Evolutionary conservation across 2,329 filamentous ascomycete species (phyloP).

Genomic region (Xenosphaeropsis pyriputrescens): DNA sequence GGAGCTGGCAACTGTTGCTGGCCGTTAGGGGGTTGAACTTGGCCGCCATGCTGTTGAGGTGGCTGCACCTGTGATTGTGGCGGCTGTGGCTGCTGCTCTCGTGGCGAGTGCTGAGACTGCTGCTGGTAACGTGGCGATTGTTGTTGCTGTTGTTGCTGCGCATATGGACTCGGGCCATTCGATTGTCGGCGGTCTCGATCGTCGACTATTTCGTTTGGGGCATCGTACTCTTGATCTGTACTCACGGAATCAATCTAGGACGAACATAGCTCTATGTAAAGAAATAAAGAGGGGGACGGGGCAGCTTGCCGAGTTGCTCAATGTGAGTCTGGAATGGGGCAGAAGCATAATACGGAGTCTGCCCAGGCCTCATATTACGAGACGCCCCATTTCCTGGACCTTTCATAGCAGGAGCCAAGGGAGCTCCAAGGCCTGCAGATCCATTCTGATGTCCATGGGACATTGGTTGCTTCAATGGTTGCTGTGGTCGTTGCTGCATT

Average conservation of each 20-base stretch:
- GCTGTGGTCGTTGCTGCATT: conserved; percentile 31
- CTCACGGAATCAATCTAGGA: conserved; percentile 49
- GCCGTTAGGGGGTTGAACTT: not conserved
- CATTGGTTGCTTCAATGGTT: conserved; percentile 19
- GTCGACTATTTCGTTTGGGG: conserved; percentile 77
- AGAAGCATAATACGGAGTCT: conserved; percentile 52
- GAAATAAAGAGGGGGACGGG: conserved; percentile 31
- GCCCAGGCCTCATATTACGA: no score
- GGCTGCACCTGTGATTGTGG: conserved; percentile 17
- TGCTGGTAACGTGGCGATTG: conserved; percentile 5
- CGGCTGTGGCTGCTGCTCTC: conserved; percentile 12
- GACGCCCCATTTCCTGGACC: conserved; percentile 16
- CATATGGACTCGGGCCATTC: conserved; percentile 52
- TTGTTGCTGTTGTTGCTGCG: conserved; percentile 31
- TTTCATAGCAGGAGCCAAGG: conserved; percentile 12
- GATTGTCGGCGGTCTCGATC: conserved; percentile 59
- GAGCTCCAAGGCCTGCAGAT: conserved; percentile 9
- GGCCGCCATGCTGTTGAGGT: not conserved
- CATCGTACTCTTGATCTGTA: conserved; percentile 95
- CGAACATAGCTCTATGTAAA: conserved; percentile 44
- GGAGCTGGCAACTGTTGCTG: conserved; percentile 2
- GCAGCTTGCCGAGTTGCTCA: conserved; percentile 82
- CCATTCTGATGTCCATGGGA: conserved; percentile 12
- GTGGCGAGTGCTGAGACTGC: no score
- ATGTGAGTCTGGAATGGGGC: conserved; percentile 88